Evolutionary conservation across 768 basidiomycete genomes (phyloP), one percentile per base, ranked within the genome.

Genomic region (Amanita fuliginea): DNA sequence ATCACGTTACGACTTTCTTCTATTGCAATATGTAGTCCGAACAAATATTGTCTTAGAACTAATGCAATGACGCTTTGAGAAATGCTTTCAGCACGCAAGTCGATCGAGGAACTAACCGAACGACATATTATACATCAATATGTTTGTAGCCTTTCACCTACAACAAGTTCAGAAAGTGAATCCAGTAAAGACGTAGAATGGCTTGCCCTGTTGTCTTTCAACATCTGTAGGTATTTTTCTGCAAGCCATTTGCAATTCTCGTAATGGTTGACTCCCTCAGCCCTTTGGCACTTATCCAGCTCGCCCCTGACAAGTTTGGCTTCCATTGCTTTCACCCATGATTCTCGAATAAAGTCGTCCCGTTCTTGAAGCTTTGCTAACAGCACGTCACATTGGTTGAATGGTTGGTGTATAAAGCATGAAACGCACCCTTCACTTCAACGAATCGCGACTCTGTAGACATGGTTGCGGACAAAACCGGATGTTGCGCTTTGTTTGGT

Each of bases 251-350:
- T 81, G 69, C 94, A 97, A 58, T 81, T 86, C 66, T 93, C 86
- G 53, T 88, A 80, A 59, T 89, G 81, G 67, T 97, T 96, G 34
- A 93, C 87, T 28, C 94, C 92, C 70, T 98, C 94, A 6, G 77
- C 74, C 57, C 78, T 75, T 60, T 93, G 89, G 70, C 94, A 98
- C 66, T 89, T 92, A 51, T 79, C 74, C 48, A 98, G 78, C 64
- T 94, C 88, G 51, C 89, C 85, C 53, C 81, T 81, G 42, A 96
- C 90, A 51, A 98, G 72, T 42, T 87, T 81, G 28, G 81, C 80
- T 65, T 96, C 93, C 92, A 97, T 95, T 18, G 88, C 83, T 57
- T 82, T 84, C 28, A 96, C 77, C 94, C 94, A 98, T 45, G 88
- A 87, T 69, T 97, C 93, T 46, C 87, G 81, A 60, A 97, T 72